Base-by-base conservation (phyloP, 345 rosid species). In the Camelina hispida region DNA sequence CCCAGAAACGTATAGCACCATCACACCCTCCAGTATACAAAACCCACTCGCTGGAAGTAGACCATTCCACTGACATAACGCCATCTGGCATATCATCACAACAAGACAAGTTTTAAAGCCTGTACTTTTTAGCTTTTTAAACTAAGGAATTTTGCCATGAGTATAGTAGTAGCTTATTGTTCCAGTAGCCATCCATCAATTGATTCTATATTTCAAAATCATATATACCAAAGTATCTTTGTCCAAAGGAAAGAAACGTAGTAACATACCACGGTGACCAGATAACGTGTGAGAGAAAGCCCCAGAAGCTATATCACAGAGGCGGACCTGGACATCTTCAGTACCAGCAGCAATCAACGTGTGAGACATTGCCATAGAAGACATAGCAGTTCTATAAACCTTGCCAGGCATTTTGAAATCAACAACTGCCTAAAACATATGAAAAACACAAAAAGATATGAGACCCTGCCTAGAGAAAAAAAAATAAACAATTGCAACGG, bases 1-100 rank as follows among this genome's bases (percentile, higher is more conserved):
- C 97, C 99, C 98, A 95, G 72, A 92, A 89, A 30, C 99, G 91
- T 82, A 90, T 95, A 16, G 99, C 97, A 69, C 99, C 99, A 81
- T 95, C 97, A 83, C 92, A 91, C 0, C 97, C 99, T 14, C 96
- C 99, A 8, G 99, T 90, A 69, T 88, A 66, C 86, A 95, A 81
- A 72, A 91, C 83, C 95, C 93, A 94, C 81, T 94, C 98, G 78
- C 87, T 91, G 46, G 97, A 90, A 75, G 89, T 83, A 75, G 99
- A 90, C 99, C 99, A 95, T 77, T 95, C 93, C 66, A 88, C 92
- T 9, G 97, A 66, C 99, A 90, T 90, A 73, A 92, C 87, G 47
- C 99, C 91, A 85, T 89, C 99, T 90, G 85, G 74, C 79, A 71
- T 65, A 53, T 44, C 84, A 79, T 12, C 62, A 73, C 65, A 82